These are phyloP conservation scores for Flagelloscypha sp. DNA, from an alignment of 768 basidiomycete species.

Conservation along the genomic window DNA sequence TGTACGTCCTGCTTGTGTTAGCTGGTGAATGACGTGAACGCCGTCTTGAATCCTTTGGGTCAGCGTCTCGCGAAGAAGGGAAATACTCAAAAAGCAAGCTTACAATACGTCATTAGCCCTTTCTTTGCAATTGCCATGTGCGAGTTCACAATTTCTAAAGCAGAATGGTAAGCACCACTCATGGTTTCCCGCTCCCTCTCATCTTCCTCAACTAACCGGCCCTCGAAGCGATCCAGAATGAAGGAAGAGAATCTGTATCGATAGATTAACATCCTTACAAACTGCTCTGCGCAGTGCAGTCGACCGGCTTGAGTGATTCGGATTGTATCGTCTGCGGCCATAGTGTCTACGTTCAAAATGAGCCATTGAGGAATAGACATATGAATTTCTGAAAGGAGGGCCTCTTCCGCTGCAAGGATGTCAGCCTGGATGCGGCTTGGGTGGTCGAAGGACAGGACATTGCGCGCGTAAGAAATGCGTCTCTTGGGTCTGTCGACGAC, in stretches of 20 bases:
- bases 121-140: conserved; percentile 81
- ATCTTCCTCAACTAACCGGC: conserved; percentile 35
- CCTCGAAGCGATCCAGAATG: conserved; percentile 57
- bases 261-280: conserved; percentile 80
- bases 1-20: conserved; percentile 89
- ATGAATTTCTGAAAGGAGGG: conserved; percentile 72
- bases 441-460: no score
- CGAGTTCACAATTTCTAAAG: conserved; percentile 73
- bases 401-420: conserved; percentile 61
- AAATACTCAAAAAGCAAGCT: conserved; percentile 23
- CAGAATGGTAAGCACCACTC: conserved; percentile 65
- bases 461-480: no score
- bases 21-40: conserved; percentile 91
- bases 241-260: conserved; percentile 78
- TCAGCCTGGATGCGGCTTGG: conserved; percentile 63
- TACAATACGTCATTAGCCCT: conserved; percentile 92
- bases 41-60: conserved; percentile 48
- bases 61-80: conserved; percentile 3
- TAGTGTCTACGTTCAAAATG: conserved; percentile 72
- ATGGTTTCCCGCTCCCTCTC: conserved; percentile 76
- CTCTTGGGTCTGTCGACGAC: no score
- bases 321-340: conserved; percentile 79
- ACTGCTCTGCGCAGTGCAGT: conserved; percentile 81
- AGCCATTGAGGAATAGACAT: conserved; percentile 66
- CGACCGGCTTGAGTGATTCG: conserved; percentile 84